Percentiles rank a stretch among this genome's conserved stretches.
Conservation (phyloP, 2,329 filamentous ascomycete genomes). For the Alternaria sp. region DNA sequence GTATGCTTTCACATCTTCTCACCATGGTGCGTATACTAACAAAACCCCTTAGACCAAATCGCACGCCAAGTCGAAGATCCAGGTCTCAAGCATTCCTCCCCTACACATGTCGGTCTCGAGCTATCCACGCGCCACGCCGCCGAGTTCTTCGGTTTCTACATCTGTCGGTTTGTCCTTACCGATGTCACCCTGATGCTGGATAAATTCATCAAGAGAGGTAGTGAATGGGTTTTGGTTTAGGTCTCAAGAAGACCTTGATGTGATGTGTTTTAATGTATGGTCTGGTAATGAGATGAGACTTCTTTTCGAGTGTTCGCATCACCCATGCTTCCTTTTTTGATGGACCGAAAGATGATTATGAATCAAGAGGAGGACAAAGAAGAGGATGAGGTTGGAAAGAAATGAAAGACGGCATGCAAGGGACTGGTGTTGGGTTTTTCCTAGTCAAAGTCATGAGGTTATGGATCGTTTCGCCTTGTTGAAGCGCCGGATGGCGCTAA, state of each 20-base stretch:
- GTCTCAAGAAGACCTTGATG: neutral
- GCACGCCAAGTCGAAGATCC: constrained; percentile 96
- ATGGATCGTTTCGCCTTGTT: constrained; percentile 4
- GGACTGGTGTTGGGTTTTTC: neutral
- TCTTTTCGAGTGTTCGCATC: neutral
- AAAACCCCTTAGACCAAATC: constrained; percentile 76
- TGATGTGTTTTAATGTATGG: constrained; percentile 5
- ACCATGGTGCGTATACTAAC: constrained; percentile 12
- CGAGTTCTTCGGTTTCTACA: constrained; percentile 97
- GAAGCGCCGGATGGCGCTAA: neutral
- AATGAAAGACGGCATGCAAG: neutral
- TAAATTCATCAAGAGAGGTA: constrained; percentile 96
- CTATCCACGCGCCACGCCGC: constrained; percentile 91
- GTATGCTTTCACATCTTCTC: constrained; percentile 62
- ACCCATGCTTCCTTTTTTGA: neutral
- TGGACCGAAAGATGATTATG: neutral
- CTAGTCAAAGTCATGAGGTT: constrained; percentile 6
- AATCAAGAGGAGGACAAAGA: neutral
- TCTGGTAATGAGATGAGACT: neutral
- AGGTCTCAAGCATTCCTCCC: constrained; percentile 87
- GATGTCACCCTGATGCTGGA: constrained; percentile 88
- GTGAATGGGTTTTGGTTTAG: constrained; percentile 83
- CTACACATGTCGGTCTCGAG: constrained; percentile 94
- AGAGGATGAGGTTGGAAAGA: neutral
- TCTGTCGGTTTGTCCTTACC: constrained; percentile 91